A percentile compares a stretch with the other conserved stretches of the same genome.
Evolutionary conservation across 345 rosid genomes (phyloP).

Genomic region (Eucalyptus regnans): DNA sequence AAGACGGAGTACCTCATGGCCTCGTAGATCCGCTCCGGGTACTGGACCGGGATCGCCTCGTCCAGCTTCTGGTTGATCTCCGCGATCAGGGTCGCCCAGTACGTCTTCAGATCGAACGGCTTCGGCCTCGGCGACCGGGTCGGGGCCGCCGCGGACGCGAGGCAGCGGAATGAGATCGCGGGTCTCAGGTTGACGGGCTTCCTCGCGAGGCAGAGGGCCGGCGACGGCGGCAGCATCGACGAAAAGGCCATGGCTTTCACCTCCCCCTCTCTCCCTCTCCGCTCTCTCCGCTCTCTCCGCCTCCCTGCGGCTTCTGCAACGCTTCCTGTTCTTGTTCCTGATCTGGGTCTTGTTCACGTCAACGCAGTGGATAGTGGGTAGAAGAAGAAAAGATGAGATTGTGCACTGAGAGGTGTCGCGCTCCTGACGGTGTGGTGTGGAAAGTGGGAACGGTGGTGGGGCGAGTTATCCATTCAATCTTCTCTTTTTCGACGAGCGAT

Average conservation of each 20-base stretch:
- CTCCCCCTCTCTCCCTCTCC: not conserved
- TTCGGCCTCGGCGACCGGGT: conserved; percentile 5
- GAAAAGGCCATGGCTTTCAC: conserved; percentile 18
- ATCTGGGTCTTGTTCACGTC: not conserved
- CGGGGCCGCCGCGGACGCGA: conserved; percentile 15
- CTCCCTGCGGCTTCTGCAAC: not conserved
- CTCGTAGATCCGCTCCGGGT: conserved; percentile 72
- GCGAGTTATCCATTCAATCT: not conserved
- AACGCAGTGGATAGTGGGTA: not conserved
- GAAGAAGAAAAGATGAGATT: not conserved
- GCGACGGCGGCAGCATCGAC: conserved; percentile 5
- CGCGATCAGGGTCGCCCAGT: conserved; percentile 52
- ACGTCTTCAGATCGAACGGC: conserved; percentile 69
- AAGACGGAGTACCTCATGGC: conserved; percentile 93
- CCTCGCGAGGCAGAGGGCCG: conserved; percentile 6
- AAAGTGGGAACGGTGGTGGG: not conserved
- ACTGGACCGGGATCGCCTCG: conserved; percentile 53
- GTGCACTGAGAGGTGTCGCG: not conserved
- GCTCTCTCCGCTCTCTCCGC: not conserved
- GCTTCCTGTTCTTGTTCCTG: not conserved
- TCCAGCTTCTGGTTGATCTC: conserved; percentile 76
- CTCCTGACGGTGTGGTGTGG: not conserved
- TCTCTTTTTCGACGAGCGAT: not conserved
- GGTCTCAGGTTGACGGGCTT: not conserved
- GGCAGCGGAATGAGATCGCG: conserved; percentile 14